phyloP scores from a whole-genome alignment of 2,329 filamentous ascomycete species.

The Apiospora marii region DNA sequence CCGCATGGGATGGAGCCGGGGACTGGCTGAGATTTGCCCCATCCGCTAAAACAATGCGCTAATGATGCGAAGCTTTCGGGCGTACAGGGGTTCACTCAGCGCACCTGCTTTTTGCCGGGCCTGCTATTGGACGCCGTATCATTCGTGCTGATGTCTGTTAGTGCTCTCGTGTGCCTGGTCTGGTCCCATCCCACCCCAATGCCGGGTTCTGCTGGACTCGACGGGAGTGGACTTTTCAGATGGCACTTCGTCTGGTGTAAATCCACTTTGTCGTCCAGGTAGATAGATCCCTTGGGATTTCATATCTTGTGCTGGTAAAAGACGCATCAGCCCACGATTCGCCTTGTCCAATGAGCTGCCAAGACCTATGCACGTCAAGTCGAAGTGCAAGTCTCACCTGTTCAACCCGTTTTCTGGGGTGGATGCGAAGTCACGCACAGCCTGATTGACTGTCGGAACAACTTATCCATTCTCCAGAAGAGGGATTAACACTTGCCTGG shows the following conservation, averaged over 20 bases:
- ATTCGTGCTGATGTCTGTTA: background rate
- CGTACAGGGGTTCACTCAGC: background rate
- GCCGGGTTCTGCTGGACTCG: background rate
- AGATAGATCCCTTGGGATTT: background rate
- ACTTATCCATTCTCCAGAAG: background rate
- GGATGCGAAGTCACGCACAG: too few relatives aligned
- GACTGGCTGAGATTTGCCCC: background rate
- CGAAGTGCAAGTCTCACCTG: background rate
- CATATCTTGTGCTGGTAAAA: background rate
- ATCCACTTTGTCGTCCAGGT: background rate
- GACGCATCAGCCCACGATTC: background rate
- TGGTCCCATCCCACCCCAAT: background rate
- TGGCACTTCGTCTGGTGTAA: background rate
- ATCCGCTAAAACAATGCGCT: background rate
- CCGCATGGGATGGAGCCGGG: background rate
- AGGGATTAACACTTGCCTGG: too few relatives aligned
- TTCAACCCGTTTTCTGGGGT: too few relatives aligned
- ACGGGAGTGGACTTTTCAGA: too few relatives aligned
- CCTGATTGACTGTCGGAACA: background rate
- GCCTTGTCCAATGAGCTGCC: constrained; percentile 1
- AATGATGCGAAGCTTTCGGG: constrained; percentile 17
- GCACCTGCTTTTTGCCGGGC: background rate
- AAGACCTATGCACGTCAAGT: background rate
- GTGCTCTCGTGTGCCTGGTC: background rate
- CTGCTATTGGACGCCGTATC: background rate